Conservation (phyloP, 768 basidiomycete species). For the Ephemerocybe angulata region DNA sequence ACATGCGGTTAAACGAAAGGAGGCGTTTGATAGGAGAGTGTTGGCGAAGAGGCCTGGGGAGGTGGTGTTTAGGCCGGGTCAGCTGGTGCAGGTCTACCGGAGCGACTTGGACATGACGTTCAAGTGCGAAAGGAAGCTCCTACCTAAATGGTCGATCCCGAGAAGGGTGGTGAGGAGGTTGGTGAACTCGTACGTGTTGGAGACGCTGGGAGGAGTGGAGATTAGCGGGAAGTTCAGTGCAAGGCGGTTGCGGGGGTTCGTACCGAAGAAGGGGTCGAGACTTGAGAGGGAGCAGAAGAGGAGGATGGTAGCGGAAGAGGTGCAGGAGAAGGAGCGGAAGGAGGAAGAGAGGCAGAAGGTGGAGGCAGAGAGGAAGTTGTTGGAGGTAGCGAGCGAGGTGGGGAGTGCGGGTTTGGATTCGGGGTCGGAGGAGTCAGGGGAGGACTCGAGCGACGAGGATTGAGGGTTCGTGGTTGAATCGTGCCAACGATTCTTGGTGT, state of each 20-base stretch:
- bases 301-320: too few species aligned
- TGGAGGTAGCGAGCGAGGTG: too few species aligned
- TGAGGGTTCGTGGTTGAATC: too few species aligned
- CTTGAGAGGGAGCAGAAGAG: too few species aligned
- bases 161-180: conserved; percentile 2
- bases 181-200: conserved; percentile 10
- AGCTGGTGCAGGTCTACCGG: conserved; percentile 30
- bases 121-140: conserved; percentile 23
- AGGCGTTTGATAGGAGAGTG: conserved; percentile 23
- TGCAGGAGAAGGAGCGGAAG: neutral
- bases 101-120: conserved; percentile 24
- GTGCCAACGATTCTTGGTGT: too few species aligned
- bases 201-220: conserved; percentile 6
- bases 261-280: conserved; percentile 7
- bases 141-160: conserved; percentile 30
- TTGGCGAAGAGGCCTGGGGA: conserved; percentile 8
- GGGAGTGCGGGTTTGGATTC: too few species aligned
- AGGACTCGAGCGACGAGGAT: too few species aligned
- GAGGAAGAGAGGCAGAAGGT: conserved; percentile 2
- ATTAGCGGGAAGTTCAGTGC: conserved; percentile 5
- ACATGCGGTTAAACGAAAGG: conserved; percentile 23
- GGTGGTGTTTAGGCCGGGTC: conserved; percentile 20
- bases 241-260: conserved; percentile 2
- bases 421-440: too few species aligned
- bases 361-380: neutral